Base-by-base conservation (phyloP, 345 rosid species). In the Ricinus communis region DNA sequence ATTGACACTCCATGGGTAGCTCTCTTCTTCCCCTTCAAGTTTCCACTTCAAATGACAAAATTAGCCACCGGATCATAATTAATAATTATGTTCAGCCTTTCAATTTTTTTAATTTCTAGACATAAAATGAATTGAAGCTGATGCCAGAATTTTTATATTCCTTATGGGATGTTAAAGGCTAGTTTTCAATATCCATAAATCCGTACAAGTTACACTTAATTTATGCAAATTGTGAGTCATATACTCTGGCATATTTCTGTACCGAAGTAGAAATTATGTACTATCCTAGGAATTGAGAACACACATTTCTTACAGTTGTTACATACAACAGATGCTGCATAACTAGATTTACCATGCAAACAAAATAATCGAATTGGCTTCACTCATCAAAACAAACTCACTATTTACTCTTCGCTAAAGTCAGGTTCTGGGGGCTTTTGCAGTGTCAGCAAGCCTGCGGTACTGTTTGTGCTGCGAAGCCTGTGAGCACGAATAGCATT, bases 381-480 rank as follows among this genome's bases (percentile, higher is more conserved):
- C 38, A 54, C 13, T 68, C 24, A 9, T 53, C 31, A 8, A 33
- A 4, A 9, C 14, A n/a, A 10, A 28, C 22, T 38, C 51, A 49
- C 66, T 38, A 7, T 28, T 61, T 57, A 64, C 43, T 66, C 77
- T 5, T 54, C 25, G 18, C 60, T 52, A 62, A 95, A 95, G 74
- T 90, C 97, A 59, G 98, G 97, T 74, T 95, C 96, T 0, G 88
- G 41, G 4, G 97, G 98, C 80, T 90, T 94, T 81, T 82, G 93
- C 76, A 88, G 79, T 58, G 77, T 84, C 13, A 62, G 59, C 78
- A 91, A 77, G 59, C 76, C 70, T 45, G 41, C 59, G 18, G 82
- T 52, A 70, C 83, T 64, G 50, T 57, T 68, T 55, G 72, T 15
- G 61, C 57, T 71, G 53, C 86, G 77, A 36, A 54, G 50, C 70